Evolutionary conservation across 1,284 basidiomycete species (phyloP).

Genomic region (Puccinia brachypodii): DNA sequence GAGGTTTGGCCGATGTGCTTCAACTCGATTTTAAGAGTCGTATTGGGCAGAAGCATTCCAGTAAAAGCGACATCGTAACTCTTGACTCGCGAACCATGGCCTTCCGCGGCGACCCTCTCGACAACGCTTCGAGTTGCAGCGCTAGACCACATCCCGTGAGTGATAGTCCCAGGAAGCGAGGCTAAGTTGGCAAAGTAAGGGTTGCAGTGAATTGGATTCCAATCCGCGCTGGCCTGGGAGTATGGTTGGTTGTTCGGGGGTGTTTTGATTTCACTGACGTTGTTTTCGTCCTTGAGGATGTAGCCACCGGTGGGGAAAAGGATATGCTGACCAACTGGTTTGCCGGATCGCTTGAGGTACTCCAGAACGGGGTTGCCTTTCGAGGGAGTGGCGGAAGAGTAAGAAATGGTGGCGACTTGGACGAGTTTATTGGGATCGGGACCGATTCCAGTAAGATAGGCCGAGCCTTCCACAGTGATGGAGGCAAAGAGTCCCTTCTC

Average conservation of each 20-base stretch:
- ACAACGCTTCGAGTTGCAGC: conserved; percentile 90
- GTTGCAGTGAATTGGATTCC: conserved; percentile 96
- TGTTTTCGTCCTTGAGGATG: conserved; percentile 64
- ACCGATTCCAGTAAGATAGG: conserved; percentile 59
- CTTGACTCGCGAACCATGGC: conserved; percentile 83
- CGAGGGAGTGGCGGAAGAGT: conserved; percentile 74
- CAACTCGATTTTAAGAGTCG: conserved; percentile 82
- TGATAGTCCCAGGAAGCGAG: conserved; percentile 90
- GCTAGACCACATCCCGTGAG: conserved; percentile 95
- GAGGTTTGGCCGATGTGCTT: conserved; percentile 81
- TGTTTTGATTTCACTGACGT: conserved; percentile 55
- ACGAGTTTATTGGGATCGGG: conserved; percentile 62
- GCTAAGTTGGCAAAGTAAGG: conserved; percentile 97
- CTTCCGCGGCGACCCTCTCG: conserved; percentile 90
- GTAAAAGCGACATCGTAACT: conserved; percentile 90
- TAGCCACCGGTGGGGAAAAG: conserved; percentile 84
- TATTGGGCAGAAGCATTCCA: conserved; percentile 95
- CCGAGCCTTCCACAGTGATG: conserved; percentile 78
- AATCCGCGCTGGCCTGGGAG: conserved; percentile 93
- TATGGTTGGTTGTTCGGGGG: conserved; percentile 88
- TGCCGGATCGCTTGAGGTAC: conserved; percentile 87
- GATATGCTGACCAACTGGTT: conserved; percentile 71
- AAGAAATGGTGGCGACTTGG: conserved; percentile 83
- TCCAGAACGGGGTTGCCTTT: conserved; percentile 91
- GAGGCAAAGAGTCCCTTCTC: conserved; percentile 81